Conservation (phyloP, 2,329 filamentous ascomycete species). For the Shiraia sp. region DNA sequence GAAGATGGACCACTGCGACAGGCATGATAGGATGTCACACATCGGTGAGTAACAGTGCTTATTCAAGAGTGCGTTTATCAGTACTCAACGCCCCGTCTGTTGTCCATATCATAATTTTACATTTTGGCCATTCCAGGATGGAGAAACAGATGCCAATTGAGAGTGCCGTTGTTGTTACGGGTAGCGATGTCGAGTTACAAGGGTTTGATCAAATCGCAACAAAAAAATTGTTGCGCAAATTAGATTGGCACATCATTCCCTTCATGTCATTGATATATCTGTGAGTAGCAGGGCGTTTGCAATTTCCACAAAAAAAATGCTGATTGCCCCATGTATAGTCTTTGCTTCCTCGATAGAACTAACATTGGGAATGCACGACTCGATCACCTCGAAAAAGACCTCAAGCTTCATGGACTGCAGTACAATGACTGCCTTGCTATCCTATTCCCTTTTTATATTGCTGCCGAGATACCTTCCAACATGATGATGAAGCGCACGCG, state of each 20-base stretch:
- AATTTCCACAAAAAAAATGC: background rate
- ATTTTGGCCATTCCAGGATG: constrained; percentile 5
- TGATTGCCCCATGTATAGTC: constrained; percentile 19
- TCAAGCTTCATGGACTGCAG: constrained; percentile 48
- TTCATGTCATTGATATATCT: constrained; percentile 64
- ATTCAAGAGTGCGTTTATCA: background rate
- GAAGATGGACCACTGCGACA: background rate
- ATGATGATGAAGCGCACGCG: constrained; percentile 56
- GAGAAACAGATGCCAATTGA: constrained; percentile 14
- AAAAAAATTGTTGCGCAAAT: constrained; percentile 57
- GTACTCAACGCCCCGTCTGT: no score
- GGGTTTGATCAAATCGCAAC: constrained; percentile 48
- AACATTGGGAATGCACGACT: constrained; percentile 54
- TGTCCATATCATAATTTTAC: no score
- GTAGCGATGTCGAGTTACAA: constrained; percentile 28
- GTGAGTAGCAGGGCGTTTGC: constrained; percentile 38
- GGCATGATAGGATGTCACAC: no score
- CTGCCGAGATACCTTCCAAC: constrained; percentile 61
- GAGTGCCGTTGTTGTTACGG: constrained; percentile 11
- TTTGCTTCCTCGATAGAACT: constrained; percentile 58
- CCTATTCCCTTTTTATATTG: constrained; percentile 60
- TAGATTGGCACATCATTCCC: constrained; percentile 61
- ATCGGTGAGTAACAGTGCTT: background rate
- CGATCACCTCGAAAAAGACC: constrained; percentile 43
- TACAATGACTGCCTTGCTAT: constrained; percentile 64